Evolutionary conservation across 108 stramenopile species (phyloP).

Genomic region (Skeletonema marinoi): DNA sequence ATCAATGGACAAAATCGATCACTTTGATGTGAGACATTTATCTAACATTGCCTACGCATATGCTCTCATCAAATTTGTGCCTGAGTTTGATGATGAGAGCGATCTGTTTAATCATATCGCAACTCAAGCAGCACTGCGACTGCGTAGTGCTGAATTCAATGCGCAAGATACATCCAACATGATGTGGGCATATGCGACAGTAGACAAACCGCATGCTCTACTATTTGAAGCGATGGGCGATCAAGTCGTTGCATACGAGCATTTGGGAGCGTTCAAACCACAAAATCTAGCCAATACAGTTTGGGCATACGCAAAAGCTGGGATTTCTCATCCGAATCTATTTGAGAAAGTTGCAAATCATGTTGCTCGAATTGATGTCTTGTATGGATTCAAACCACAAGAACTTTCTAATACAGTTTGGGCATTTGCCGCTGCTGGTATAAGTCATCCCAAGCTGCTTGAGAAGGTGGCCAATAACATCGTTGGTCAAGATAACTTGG

Average conservation of each 20-base stretch:
- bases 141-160: background rate
- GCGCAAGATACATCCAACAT: constrained; percentile 13
- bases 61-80: background rate
- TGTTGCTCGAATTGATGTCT: background rate
- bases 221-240: constrained; percentile 6
- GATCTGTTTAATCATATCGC: constrained; percentile 6
- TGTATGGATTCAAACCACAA: background rate
- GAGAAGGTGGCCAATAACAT: too few species aligned
- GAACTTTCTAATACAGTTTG: background rate
- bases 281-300: constrained; percentile 2
- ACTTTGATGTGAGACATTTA: constrained; percentile 2
- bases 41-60: constrained; percentile 14
- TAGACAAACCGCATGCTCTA: background rate
- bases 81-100: too few species aligned
- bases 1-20: background rate
- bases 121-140: background rate
- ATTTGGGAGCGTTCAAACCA: constrained; percentile 2
- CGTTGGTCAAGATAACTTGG: background rate
- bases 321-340: background rate
- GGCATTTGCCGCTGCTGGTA: background rate
- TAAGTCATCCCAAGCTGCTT: too few species aligned
- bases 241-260: background rate
- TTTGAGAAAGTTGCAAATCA: background rate
- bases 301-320: constrained; percentile 9
- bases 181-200: constrained; percentile 16